Evolutionary conservation across 2,329 filamentous ascomycete genomes (phyloP).

Genomic region (Pyrenochaeta sp.): DNA sequence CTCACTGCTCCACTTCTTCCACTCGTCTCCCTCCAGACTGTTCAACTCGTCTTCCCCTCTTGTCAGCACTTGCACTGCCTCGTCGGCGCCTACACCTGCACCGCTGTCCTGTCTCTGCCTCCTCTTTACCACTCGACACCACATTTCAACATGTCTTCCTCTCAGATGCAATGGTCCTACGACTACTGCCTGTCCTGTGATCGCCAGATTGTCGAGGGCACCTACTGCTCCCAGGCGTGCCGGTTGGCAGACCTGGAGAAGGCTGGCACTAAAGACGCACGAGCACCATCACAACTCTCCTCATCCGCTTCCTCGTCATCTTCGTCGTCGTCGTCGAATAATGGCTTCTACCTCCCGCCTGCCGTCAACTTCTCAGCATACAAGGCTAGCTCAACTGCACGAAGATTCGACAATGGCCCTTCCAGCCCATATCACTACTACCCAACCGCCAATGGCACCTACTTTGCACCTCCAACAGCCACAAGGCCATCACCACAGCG

Average conservation of each 20-base stretch:
- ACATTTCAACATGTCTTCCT: conserved; percentile 45
- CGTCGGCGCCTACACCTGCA: conserved; percentile 4
- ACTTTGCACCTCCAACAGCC: conserved; percentile 43
- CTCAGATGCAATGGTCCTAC: conserved; percentile 75
- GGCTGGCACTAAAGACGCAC: conserved; percentile 55
- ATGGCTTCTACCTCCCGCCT: conserved; percentile 73
- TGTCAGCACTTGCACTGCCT: conserved; percentile 5
- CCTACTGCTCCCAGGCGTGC: conserved; percentile 93
- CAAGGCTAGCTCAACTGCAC: conserved; percentile 63
- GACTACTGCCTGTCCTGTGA: conserved; percentile 96
- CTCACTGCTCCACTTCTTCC: background rate
- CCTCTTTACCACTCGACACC: conserved; percentile 4
- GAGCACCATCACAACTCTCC: conserved; percentile 56
- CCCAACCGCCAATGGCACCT: conserved; percentile 47
- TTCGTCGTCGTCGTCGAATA: conserved; percentile 60
- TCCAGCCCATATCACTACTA: conserved; percentile 54
- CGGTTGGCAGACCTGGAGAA: conserved; percentile 86
- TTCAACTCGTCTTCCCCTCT: background rate
- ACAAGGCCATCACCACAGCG: conserved; percentile 48
- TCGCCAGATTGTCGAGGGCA: conserved; percentile 78
- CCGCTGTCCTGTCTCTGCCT: background rate
- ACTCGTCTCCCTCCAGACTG: conserved; percentile 8
- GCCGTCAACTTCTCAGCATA: conserved; percentile 77
- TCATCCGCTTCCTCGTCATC: conserved; percentile 62
- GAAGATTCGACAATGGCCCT: conserved; percentile 52